Base-by-base conservation (phyloP, 371 early-diverging fungal species). In the Saksenaea oblongispora region DNA sequence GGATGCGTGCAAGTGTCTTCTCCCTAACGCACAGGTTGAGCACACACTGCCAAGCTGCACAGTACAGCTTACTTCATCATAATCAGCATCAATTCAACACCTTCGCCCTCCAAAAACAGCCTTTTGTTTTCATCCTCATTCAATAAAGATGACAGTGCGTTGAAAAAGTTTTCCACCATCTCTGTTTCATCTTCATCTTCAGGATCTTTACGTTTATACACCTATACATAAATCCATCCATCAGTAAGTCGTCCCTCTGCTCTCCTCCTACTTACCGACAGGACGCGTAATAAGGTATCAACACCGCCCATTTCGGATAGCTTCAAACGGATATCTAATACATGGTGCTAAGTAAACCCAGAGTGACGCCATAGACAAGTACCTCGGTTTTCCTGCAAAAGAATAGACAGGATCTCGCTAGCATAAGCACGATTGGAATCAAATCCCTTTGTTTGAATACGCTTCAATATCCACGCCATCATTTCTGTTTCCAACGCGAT, bases 41-140 rank as follows among this genome's bases (percentile, higher is more conserved):
- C 13, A 3, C 51, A 22, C 3, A 1, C 8, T 10, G 14, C 10
- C 51, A 22, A 10, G 22, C 51, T 3, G 18, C 10, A 22, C 8
- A 22, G 10, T 0, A 17, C 8, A 22, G 65, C 78, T 60, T 76
- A 88, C 91, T 89, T 91, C 47, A 93, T 72, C 86, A 95, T 86
- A 47, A 96, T 80, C n/a, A 93, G 76, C 93, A 98, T 91, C 56
- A 97, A 71, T 73, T 96, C 97, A 14, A 94, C 79, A 9, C 98
- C 98, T 69, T 98, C 97, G 1, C 77, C 85, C 26, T 91, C 87
- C 18, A 92, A 68, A 70, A 98, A 96, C 9, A 66, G 62, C 28
- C 62, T 63, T 78, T 95, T 95, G 56, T 78, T 85, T 64, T 85
- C 84, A 26, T 76, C 72, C 36, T 86, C 87, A 14, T 79, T 77